Percentiles rank a stretch among this genome's conserved stretches.
Evolutionary conservation across 768 basidiomycete species (phyloP).

Genomic region (Hypholoma fasciculare): DNA sequence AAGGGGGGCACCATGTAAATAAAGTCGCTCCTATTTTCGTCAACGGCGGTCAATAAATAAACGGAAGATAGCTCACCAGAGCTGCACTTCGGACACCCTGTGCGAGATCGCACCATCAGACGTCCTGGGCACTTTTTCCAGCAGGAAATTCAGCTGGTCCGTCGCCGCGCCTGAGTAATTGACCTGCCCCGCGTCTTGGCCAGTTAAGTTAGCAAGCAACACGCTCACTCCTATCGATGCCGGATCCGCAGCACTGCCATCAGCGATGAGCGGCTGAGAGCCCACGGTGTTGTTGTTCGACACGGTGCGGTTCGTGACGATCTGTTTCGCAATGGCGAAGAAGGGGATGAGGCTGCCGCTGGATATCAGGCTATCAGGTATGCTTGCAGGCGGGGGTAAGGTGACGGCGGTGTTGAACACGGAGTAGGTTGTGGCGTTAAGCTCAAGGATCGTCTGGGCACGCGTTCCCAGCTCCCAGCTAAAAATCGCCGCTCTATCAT

Average conservation of each 20-base stretch:
- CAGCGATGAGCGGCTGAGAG: constrained; percentile 57
- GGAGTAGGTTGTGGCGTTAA: constrained; percentile 44
- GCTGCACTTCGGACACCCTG: constrained; percentile 62
- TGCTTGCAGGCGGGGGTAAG: constrained; percentile 34
- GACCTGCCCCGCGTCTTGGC: constrained; percentile 33
- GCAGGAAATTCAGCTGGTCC: constrained; percentile 66
- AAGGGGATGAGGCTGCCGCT: constrained; percentile 46
- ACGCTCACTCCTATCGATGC: constrained; percentile 76
- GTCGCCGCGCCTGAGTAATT: constrained; percentile 64
- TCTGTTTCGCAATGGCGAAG: constrained; percentile 49
- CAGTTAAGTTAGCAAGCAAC: constrained; percentile 54
- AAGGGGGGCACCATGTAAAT: constrained; percentile 89
- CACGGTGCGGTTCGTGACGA: constrained; percentile 47
- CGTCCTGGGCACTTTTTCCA: constrained; percentile 58
- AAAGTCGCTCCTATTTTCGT: constrained; percentile 65
- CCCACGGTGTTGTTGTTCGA: constrained; percentile 43
- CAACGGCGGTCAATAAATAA: not conserved
- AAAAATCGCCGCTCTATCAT: not conserved
- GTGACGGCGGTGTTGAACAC: constrained; percentile 33
- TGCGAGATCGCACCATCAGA: constrained; percentile 83
- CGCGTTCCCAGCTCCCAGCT: constrained; percentile 63
- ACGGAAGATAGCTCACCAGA: constrained; percentile 50
- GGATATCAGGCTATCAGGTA: constrained; percentile 30
- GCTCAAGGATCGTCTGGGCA: constrained; percentile 48
- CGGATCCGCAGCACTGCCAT: constrained; percentile 74